Percentiles rank a stretch among this genome's conserved stretches.
phyloP scores from a whole-genome alignment of 1,284 basidiomycete genomes.

The Puccinia horiana region DNA sequence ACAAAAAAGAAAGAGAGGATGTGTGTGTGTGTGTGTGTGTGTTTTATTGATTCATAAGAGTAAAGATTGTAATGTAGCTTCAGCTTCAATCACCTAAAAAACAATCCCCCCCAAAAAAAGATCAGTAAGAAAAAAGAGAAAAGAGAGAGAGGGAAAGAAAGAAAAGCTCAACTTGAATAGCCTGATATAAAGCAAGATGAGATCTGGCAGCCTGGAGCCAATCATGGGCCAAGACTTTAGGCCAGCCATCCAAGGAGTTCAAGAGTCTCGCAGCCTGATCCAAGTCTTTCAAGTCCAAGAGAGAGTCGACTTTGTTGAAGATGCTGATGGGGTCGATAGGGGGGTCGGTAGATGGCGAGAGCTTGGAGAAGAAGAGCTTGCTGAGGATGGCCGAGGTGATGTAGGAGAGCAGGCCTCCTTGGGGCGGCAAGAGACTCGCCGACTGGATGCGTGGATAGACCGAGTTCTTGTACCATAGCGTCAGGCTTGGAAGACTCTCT shows the following conservation, averaged over 20 bases:
- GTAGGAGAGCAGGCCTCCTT: slow-evolving; percentile 83
- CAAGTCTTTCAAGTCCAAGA: slow-evolving; percentile 86
- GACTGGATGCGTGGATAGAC: slow-evolving; percentile 81
- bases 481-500: slow-evolving; percentile 82
- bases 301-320: slow-evolving; percentile 83
- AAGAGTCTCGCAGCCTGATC: slow-evolving; percentile 87
- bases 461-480: slow-evolving; percentile 82
- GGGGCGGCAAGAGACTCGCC: slow-evolving; percentile 86
- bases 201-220: slow-evolving; percentile 88
- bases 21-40: too few species aligned
- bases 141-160: not conserved
- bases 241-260: slow-evolving; percentile 80
- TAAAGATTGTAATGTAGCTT: not conserved
- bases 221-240: slow-evolving; percentile 77
- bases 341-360: not conserved
- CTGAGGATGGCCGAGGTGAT: slow-evolving; percentile 77
- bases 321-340: slow-evolving; percentile 77
- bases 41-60: not conserved
- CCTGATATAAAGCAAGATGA: slow-evolving; percentile 88
- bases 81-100: slow-evolving; percentile 12
- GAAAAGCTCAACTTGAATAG: slow-evolving; percentile 69
- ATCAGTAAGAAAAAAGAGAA: not conserved
- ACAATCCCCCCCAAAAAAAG: not conserved
- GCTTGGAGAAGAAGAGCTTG: slow-evolving; percentile 73
- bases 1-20: too few species aligned